These are phyloP conservation scores for Metarhizium anisopliae DNA, from an alignment of 2,329 filamentous ascomycete species.

Conservation along the genomic window DNA sequence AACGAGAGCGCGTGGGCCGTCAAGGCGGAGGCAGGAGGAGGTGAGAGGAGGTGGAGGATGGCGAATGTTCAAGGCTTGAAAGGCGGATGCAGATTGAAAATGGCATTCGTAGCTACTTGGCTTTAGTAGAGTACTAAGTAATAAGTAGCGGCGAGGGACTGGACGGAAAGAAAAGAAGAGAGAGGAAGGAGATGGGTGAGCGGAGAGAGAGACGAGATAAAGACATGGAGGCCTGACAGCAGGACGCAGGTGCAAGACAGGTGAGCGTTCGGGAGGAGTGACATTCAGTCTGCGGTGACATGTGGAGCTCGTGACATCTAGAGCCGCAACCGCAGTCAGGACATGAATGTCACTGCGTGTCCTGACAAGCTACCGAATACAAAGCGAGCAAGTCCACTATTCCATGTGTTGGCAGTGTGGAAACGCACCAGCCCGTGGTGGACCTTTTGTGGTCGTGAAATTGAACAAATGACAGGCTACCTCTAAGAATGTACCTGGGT, in stretches of 20 bases:
- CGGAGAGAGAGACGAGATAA: constrained; percentile 3
- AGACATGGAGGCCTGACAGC: not conserved
- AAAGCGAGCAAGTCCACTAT: too few relatives aligned
- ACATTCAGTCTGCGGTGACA: not conserved
- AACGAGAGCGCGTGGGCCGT: not conserved
- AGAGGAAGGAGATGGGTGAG: not conserved
- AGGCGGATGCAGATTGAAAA: too few relatives aligned
- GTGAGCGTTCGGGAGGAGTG: too few relatives aligned
- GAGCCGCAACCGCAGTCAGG: too few relatives aligned
- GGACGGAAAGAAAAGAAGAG: not conserved
- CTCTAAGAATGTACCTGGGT: too few relatives aligned
- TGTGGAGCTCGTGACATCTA: not conserved
- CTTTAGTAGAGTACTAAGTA: too few relatives aligned
- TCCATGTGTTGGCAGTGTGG: too few relatives aligned
- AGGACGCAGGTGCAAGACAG: not conserved
- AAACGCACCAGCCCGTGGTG: not conserved
- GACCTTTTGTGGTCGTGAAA: not conserved
- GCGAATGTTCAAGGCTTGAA: too few relatives aligned
- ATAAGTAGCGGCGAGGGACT: too few relatives aligned
- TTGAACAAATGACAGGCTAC: not conserved
- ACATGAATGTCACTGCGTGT: too few relatives aligned
- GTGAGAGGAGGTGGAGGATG: not conserved
- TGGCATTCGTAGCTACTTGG: too few relatives aligned
- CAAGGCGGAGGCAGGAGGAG: not conserved
- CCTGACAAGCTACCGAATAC: too few relatives aligned